Evolutionary conservation across 495 filamentous ascomycete species (phyloP), one percentile per base, ranked within the genome.

Genomic region (Neurospora sp.): DNA sequence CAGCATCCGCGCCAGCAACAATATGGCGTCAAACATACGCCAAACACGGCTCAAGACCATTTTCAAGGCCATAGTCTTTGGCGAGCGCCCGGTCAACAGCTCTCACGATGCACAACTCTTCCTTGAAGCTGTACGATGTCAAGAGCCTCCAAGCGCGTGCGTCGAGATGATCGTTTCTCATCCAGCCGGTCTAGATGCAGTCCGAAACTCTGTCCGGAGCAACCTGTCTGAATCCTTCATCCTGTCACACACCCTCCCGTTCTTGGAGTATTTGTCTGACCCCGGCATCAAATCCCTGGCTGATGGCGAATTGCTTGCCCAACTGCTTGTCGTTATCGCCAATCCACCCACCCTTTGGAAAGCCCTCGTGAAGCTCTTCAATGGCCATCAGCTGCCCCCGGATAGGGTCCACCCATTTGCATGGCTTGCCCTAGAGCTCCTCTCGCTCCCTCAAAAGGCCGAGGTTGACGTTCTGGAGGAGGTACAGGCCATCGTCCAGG

Each of bases 341-440:
- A 83, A 90, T 23, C 91, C 92, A 0, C 88, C 88, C 0, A 84
- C 86, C 0, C 84, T 92, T 39, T 92, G 90, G 90, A 82, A 87
- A 66, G 81, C 84, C 1, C 80, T 92, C 8, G 46, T 88, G n/a
- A 72, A 83, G 1, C 76, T 86, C 0, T 86, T 86, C 71, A 75
- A 75, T 4, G 74, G 73, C 1, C 72, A 79, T 18, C 46, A 78
- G 5, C 81, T 92, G 31, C 76, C 82, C 1, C 70, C 80, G 4
- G 73, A 81, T 18, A 81, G 82, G 0, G 74, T 83, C 2, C 77
- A 84, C 2, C 81, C 83, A 0, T 89, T 93, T 71, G 85, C 84
- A 5, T 93, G 91, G 89, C 77, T 93, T 11, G 76, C 89, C 0
- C 73, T 85, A 0, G 86, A 92, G 78, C 80, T 92, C 1, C 71